Base-by-base conservation (phyloP, 306 rosid genomes). In the Inga leiocalycina region DNA sequence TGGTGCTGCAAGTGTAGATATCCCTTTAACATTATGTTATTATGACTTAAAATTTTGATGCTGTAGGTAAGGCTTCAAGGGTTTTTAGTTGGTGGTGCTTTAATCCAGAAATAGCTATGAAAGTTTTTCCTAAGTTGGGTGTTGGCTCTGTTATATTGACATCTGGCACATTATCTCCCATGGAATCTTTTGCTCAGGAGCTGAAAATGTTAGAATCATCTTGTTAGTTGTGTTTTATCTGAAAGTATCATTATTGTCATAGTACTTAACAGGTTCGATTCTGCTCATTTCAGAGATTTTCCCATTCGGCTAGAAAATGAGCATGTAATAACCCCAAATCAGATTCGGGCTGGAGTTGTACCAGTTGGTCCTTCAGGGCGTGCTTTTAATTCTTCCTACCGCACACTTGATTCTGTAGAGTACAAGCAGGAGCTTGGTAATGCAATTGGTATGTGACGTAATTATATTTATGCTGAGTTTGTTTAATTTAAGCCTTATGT, bases 291-390 rank as follows among this genome's bases (percentile, higher is more conserved):
- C 96, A 95, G 99, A 88, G 90, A 89, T 46, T 95, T 95, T 84
- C 98, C 98, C 72, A 71, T 95, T 76, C 93, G 87, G 83, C 87
- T 95, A 91, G 99, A 95, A 85, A 95, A 95, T 85, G 97, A 95
- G 75, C 99, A 95, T 86, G 99, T 95, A 80, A 95, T 95, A 79
- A 82, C 89, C 62, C 82, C 95, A 44, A 95, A 84, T 88, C 99
- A 95, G 93, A 91, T 95, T 84, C 93, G 98, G 98, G 98, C 94
- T 85, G 99, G 99, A 87, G 99, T 95, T 85, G 89, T 95, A 57
- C 88, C 99, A 24, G 86, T 84, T 88, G 99, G 99, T 48, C 99
- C 99, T 75, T 93, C 94, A 17, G 92, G 99, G 30, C 87, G 83
- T 77, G 79, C 91, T 85, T 92, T 95, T 83, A 95, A 95, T 87